phyloP scores from a whole-genome alignment of 2,329 filamentous ascomycete genomes.

The Microcyclosporella mali region DNA sequence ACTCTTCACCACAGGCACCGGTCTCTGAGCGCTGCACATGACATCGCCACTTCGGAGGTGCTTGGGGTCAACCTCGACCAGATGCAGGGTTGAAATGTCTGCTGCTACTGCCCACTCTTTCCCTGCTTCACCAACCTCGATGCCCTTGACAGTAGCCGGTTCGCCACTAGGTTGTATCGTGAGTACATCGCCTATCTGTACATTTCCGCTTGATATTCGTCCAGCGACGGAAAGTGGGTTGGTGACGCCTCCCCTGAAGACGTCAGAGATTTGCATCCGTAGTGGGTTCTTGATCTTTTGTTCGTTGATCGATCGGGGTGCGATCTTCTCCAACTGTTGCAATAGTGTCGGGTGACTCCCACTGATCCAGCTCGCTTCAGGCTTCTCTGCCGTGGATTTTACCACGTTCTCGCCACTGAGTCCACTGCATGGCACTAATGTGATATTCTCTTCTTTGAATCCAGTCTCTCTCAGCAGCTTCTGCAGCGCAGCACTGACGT shows the following conservation, averaged over 20 bases:
- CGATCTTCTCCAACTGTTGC: conserved; percentile 76
- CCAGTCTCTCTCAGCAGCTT: conserved; percentile 77
- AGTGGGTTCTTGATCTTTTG: conserved; percentile 63
- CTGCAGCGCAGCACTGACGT: conserved; percentile 76
- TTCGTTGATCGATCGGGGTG: conserved; percentile 50
- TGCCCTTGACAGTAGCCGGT: conserved; percentile 70
- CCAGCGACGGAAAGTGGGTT: conserved; percentile 82
- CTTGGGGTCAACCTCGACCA: conserved; percentile 71
- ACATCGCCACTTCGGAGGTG: conserved; percentile 77
- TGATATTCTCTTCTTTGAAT: conserved; percentile 73
- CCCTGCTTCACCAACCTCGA: conserved; percentile 67
- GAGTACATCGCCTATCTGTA: conserved; percentile 78
- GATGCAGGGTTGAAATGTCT: conserved; percentile 77
- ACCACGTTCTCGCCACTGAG: conserved; percentile 83
- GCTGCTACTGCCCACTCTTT: conserved; percentile 89
- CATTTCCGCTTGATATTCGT: conserved; percentile 72
- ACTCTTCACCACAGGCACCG: conserved; percentile 63
- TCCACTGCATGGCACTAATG: conserved; percentile 85
- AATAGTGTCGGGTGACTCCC: conserved; percentile 60
- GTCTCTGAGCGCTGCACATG: conserved; percentile 57
- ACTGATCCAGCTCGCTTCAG: conserved; percentile 64
- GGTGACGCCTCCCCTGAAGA: conserved; percentile 72
- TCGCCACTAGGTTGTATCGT: conserved; percentile 76
- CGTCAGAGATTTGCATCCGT: conserved; percentile 78
- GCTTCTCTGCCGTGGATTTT: conserved; percentile 48